Base-by-base conservation (phyloP, 2,329 filamentous ascomycete species). In the Ramularia endophylla region DNA sequence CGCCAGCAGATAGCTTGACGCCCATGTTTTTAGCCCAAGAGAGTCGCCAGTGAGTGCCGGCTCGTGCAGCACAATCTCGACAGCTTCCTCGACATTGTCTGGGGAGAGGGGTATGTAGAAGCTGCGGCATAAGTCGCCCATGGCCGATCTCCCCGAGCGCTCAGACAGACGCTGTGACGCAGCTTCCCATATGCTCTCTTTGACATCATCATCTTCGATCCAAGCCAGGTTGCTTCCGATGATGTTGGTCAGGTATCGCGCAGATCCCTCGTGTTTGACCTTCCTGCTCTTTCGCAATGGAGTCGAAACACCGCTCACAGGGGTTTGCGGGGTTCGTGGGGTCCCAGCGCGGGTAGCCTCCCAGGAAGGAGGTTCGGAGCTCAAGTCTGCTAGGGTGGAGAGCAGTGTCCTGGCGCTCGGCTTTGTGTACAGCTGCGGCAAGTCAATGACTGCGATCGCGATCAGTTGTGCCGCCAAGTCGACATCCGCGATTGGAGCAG, bases 21-120 rank as follows among this genome's bases (percentile, higher is more conserved):
- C 87, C 92, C 92, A 97, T 0, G 92, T 98, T 65, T 98, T 97
- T 62, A 94, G 74, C 1, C 92, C 92, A 13, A 97, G 72, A 44
- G 86, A 85, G 63, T 95, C 90, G 5, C 85, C 85, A 0, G 87
- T 94, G 41, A 97, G 71, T 1, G 88, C 81, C 2, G 92, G 92
- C 61, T 98, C 92, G 42, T 87, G 77, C 28, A 98, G 79, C 27
- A 75, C 73, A 37, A 98, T 69, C 33, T 81, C 74, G 52, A 88
- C 1, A 65, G 52, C 18, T 68, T 56, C 55, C 4, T 54, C 51
- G 16, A 62, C 54, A 13, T 27, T 34, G 20, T 34, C 28, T 36
- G 43, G 30, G 11, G 41, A 38, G 25, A 56, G 35, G 8, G 63
- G 61, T 30, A 85, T 77, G 6, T 55, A 64, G 60, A 85, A 85